phyloP scores from a whole-genome alignment of 2,329 filamentous ascomycete species.

The Fusarium ambrosium region DNA sequence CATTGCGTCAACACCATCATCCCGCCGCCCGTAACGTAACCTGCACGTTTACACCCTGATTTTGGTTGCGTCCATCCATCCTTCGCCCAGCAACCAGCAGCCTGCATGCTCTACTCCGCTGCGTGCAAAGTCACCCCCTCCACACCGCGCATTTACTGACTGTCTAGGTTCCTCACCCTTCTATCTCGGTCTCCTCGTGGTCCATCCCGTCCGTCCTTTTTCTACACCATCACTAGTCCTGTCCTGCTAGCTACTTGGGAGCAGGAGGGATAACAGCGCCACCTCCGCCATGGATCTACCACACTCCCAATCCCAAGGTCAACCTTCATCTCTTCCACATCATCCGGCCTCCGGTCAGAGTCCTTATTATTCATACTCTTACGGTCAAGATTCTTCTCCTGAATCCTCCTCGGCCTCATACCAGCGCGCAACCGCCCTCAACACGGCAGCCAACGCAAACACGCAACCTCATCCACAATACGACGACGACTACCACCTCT shows the following conservation, averaged over 20 bases:
- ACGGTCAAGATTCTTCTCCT: constrained; percentile 40
- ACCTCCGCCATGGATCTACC: constrained; percentile 51
- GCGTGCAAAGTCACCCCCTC: constrained; percentile 1
- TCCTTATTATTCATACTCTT: constrained; percentile 35
- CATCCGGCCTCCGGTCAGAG: constrained; percentile 29
- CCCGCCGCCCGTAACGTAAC: constrained; percentile 27
- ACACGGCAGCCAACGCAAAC: constrained; percentile 33
- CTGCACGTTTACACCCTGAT: constrained; percentile 38
- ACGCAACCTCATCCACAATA: constrained; percentile 28
- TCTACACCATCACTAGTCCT: constrained; percentile 24
- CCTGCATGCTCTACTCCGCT: constrained; percentile 14
- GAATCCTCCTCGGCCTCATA: constrained; percentile 37
- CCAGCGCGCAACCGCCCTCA: constrained; percentile 32
- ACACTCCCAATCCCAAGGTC: constrained; percentile 39
- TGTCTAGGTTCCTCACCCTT: constrained; percentile 27
- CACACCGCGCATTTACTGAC: constrained; percentile 29
- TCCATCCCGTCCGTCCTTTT: constrained; percentile 21
- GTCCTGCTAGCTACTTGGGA: constrained; percentile 20
- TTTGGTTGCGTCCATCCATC: constrained; percentile 24
- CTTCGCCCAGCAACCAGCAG: constrained; percentile 29
- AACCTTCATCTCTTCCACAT: constrained; percentile 40
- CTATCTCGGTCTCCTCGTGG: constrained; percentile 30
- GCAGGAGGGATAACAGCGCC: constrained; percentile 46
- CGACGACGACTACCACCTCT: constrained; percentile 37
- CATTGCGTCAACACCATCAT: constrained; percentile 50